Conservation (phyloP, 2,329 filamentous ascomycete genomes). For the Helotiales sp. region DNA sequence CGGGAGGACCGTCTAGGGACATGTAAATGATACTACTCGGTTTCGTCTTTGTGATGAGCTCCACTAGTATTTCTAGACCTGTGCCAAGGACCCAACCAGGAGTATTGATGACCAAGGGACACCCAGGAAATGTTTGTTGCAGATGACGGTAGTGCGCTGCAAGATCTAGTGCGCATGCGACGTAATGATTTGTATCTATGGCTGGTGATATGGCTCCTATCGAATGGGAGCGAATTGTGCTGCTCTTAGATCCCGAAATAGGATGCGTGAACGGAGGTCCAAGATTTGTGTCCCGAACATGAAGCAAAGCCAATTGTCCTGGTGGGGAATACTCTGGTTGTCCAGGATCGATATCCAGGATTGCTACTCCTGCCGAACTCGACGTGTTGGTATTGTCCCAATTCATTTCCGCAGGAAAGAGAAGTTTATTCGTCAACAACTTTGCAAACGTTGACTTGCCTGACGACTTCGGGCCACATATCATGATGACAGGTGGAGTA, state of each 20-base stretch:
- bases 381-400: constrained; percentile 13
- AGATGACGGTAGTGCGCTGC: constrained; percentile 55
- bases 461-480: constrained; percentile 70
- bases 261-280: constrained; percentile 67
- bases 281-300: constrained; percentile 61
- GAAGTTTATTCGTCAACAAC: constrained; percentile 63
- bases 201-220: constrained; percentile 65
- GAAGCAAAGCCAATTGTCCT: constrained; percentile 68
- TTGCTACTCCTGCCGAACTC: constrained; percentile 43
- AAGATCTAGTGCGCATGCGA: constrained; percentile 64
- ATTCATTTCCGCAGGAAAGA: constrained; percentile 36
- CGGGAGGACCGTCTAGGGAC: constrained; percentile 60
- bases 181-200: constrained; percentile 66
- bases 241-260: constrained; percentile 35
- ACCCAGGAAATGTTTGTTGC: constrained; percentile 39
- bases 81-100: constrained; percentile 73
- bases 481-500: constrained; percentile 47
- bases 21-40: constrained; percentile 69
- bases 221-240: constrained; percentile 61
- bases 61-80: constrained; percentile 63
- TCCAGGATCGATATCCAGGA: constrained; percentile 73
- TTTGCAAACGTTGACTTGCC: constrained; percentile 76
- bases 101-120: constrained; percentile 70
- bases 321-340: constrained; percentile 74
- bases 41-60: constrained; percentile 53